Base-by-base conservation (phyloP, 441 rosid species). In the Eugenia klotzschiana region DNA sequence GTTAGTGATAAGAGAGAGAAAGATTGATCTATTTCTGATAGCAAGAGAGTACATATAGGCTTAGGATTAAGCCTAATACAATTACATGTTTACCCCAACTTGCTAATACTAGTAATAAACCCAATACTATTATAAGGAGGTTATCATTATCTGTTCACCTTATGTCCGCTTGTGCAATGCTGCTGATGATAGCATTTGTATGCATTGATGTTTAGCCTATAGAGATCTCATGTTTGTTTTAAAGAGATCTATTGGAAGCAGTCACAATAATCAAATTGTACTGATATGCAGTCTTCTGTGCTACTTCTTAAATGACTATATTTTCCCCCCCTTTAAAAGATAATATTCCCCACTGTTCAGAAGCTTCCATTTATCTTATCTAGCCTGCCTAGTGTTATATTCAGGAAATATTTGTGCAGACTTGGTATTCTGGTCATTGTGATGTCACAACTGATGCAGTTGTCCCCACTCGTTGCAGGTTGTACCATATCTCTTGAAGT, bases 401-500 rank as follows among this genome's bases (percentile, higher is more conserved):
- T 29, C 22, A 18, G 13, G 18, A 37, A 41, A 64, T 64, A 10
- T 64, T 29, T 64, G 74, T 64, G 74, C n/a, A 29, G 43, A 60
- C 23, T 29, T 60, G 23, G 12, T 33, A 64, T 64, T 64, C 43
- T 64, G 74, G 46, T 33, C 43, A 64, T 64, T 64, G 7, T 33
- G 74, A 64, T 64, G 74, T 9, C 58, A 54, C 10, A 10, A 64
- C 40, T 64, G 77, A 64, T 33, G 46, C 46, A 9, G 46, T 64
- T 33, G n/a, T 40, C 22, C 77, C 77, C 46, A 37, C 54, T 43
- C 41, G 79, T 86, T 89, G 81, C 88, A 97, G 99, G 99, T 97
- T 86, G 98, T 97, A 86, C 99, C 99, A 7, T 91, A 93, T 89
- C 98, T 96, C 81, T 86, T 98, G 90, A 94, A 92, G 90, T 98